Evolutionary conservation across 192 early-diverging fungal species (phyloP).

Genomic region (Backusella circina): DNA sequence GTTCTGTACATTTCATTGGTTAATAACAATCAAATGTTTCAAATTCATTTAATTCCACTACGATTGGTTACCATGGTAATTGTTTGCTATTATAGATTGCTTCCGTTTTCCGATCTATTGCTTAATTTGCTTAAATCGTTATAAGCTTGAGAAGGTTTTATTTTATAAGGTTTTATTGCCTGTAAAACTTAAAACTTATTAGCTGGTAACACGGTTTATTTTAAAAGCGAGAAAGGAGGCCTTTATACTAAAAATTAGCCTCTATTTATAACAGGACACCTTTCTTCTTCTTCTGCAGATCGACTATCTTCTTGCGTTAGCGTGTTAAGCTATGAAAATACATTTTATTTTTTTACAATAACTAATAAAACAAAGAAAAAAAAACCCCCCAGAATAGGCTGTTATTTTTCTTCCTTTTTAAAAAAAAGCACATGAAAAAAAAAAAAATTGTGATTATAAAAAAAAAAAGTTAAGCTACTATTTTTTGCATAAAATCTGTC

Average conservation of each 20-base stretch:
- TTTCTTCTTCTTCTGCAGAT: background rate
- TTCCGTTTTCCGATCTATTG: background rate
- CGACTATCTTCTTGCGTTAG: background rate
- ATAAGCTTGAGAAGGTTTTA: background rate
- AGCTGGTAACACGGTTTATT: background rate
- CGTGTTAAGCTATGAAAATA: background rate
- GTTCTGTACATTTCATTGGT: background rate
- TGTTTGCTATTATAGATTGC: background rate
- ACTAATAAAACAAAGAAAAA: no score
- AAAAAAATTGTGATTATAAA: background rate
- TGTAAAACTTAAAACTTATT: background rate
- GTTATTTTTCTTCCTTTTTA: no score
- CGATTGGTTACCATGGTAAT: background rate
- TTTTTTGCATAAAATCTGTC: background rate
- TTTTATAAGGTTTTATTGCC: background rate
- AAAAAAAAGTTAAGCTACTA: background rate
- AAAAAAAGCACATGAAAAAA: no score
- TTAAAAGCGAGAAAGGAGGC: background rate
- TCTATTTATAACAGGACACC: background rate
- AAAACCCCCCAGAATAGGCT: no score
- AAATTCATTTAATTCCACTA: background rate
- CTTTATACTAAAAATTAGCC: background rate
- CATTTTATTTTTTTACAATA: background rate
- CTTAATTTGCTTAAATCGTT: no score
- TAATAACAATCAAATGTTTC: background rate